A percentile compares a stretch with the other conserved stretches of the same genome.
These are phyloP conservation scores for Paraphoma chrysanthemicola DNA, from an alignment of 2,329 filamentous ascomycete genomes.

Conservation along the genomic window DNA sequence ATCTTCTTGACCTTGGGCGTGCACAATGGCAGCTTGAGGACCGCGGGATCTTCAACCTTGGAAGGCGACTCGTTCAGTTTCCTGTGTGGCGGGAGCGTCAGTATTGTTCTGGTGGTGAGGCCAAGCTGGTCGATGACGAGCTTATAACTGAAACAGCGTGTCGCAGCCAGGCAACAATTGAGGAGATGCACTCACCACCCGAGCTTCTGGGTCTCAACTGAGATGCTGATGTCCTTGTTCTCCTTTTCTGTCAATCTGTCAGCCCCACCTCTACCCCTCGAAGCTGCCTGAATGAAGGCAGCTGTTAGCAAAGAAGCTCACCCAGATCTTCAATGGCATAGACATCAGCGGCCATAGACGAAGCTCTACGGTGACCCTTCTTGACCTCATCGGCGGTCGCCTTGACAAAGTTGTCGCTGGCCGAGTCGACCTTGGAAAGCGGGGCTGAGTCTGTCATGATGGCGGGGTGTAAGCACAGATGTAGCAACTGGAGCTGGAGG, in stretches of 20 bases:
- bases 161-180: background rate
- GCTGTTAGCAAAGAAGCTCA: constrained; percentile 55
- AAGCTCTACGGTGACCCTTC: constrained; percentile 71
- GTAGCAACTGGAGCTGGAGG: constrained; percentile 11
- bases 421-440: constrained; percentile 87
- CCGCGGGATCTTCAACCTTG: constrained; percentile 80
- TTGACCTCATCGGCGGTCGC: constrained; percentile 63
- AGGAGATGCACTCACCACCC: constrained; percentile 72
- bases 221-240: constrained; percentile 73
- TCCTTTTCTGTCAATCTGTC: constrained; percentile 69
- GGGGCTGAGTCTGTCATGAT: constrained; percentile 63
- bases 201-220: constrained; percentile 83
- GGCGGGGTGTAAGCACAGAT: constrained; percentile 14
- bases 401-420: constrained; percentile 5
- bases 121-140: background rate
- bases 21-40: constrained; percentile 81
- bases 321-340: constrained; percentile 86
- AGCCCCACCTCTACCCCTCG: constrained; percentile 39
- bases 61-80: constrained; percentile 89
- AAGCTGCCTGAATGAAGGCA: constrained; percentile 18
- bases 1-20: constrained; percentile 90
- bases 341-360: constrained; percentile 75
- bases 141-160: background rate
- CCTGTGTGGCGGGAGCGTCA: constrained; percentile 60
- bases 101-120: constrained; percentile 3